Evolutionary conservation across 2,329 filamentous ascomycete genomes (phyloP).

Genomic region (Penicillium sp.): DNA sequence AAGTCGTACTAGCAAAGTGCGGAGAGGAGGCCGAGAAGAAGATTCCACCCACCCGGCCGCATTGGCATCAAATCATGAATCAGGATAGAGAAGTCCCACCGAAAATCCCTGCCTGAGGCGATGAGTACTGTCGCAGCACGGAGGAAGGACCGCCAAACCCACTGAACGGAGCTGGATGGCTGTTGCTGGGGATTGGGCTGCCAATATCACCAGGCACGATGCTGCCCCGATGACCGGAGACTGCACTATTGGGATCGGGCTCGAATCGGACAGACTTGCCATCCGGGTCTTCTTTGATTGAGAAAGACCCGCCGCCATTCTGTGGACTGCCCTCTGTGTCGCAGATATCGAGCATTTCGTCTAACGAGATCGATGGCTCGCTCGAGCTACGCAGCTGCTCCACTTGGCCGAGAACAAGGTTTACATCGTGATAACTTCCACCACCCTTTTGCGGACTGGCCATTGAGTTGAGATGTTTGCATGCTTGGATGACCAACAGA

Average conservation of each 20-base stretch:
- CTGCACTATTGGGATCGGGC: slow-evolving; percentile 50
- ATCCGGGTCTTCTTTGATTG: slow-evolving; percentile 57
- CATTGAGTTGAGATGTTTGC: slow-evolving; percentile 58
- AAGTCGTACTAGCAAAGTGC: slow-evolving; percentile 16
- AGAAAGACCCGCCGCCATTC: slow-evolving; percentile 90
- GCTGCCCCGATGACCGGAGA: slow-evolving; percentile 44
- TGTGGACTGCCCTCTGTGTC: slow-evolving; percentile 83
- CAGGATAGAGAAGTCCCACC: slow-evolving; percentile 23
- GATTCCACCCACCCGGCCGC: background rate
- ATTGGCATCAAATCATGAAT: slow-evolving; percentile 2
- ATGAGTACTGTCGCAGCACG: slow-evolving; percentile 39
- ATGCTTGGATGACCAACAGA: slow-evolving; percentile 73
- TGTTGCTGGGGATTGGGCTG: slow-evolving; percentile 57
- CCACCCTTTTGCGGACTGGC: slow-evolving; percentile 42
- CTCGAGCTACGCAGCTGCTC: slow-evolving; percentile 61
- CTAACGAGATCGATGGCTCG: slow-evolving; percentile 56
- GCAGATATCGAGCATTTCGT: slow-evolving; percentile 77
- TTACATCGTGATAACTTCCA: slow-evolving; percentile 69
- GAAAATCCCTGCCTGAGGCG: slow-evolving; percentile 40
- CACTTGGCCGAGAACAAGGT: slow-evolving; percentile 62
- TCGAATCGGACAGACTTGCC: slow-evolving; percentile 51
- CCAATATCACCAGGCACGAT: slow-evolving; percentile 65
- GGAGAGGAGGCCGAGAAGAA: slow-evolving; percentile 7
- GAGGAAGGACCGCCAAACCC: slow-evolving; percentile 36
- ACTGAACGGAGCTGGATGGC: slow-evolving; percentile 40